A percentile compares a stretch with the other conserved stretches of the same genome.
Evolutionary conservation across 768 basidiomycete genomes (phyloP).

Genomic region (Leccinum sublutescens): DNA sequence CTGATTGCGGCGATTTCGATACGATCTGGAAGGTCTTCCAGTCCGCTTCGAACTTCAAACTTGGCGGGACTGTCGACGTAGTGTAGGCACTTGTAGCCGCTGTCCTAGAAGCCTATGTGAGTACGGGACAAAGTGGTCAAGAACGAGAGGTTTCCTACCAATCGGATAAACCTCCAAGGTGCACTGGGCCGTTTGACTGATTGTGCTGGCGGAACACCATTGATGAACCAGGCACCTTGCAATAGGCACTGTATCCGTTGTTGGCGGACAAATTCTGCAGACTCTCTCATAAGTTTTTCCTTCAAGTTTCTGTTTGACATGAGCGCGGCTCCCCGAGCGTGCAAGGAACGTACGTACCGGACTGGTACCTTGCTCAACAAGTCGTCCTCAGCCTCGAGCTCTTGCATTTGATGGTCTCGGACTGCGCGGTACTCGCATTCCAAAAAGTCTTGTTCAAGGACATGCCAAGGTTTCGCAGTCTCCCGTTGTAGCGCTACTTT

Average conservation of each 20-base stretch:
- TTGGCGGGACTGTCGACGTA: constrained; percentile 81
- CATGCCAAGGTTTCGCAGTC: constrained; percentile 75
- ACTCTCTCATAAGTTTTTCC: constrained; percentile 84
- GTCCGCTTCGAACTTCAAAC: constrained; percentile 72
- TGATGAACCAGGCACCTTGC: constrained; percentile 92
- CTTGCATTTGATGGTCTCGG: constrained; percentile 85
- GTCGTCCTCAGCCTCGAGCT: constrained; percentile 87
- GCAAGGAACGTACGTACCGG: constrained; percentile 47
- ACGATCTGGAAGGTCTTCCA: constrained; percentile 85
- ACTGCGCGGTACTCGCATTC: constrained; percentile 85
- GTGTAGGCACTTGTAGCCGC: constrained; percentile 75
- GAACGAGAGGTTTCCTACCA: constrained; percentile 47
- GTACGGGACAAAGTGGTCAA: neutral
- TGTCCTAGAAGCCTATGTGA: constrained; percentile 52
- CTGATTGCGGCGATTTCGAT: constrained; percentile 79
- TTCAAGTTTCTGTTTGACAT: constrained; percentile 65
- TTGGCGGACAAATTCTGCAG: constrained; percentile 84
- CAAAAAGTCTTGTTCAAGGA: constrained; percentile 77
- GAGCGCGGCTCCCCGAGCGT: constrained; percentile 1
- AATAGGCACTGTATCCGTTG: constrained; percentile 86
- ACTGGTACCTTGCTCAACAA: constrained; percentile 82
- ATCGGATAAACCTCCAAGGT: constrained; percentile 84
- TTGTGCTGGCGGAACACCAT: constrained; percentile 55
- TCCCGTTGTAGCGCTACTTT: constrained; percentile 75
- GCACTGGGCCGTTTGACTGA: constrained; percentile 56